Conservation (phyloP, 495 filamentous ascomycete species). For the Copromyces sp. region DNA sequence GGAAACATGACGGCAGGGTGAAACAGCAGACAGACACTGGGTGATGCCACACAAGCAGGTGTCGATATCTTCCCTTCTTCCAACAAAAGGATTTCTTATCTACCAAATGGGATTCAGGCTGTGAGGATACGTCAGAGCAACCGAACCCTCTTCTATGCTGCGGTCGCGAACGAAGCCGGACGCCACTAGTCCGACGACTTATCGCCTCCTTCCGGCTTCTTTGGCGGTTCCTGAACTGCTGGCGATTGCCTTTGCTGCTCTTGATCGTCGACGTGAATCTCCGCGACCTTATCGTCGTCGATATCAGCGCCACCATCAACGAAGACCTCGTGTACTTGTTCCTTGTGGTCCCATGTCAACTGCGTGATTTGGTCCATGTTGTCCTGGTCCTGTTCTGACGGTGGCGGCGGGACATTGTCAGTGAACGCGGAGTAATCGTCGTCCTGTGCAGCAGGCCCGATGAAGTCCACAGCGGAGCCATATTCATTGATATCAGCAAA, state of each 20-base stretch:
- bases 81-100: neutral
- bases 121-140: neutral
- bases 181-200: neutral
- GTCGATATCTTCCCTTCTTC: neutral
- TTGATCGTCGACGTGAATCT: constrained; percentile 35
- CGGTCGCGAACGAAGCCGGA: neutral
- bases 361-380: constrained; percentile 16
- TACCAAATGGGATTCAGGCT: neutral
- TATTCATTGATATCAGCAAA: neutral
- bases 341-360: constrained; percentile 22
- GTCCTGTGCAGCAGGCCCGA: constrained; percentile 33
- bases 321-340: constrained; percentile 26
- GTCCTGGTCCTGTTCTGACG: constrained; percentile 12
- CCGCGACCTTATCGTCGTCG: constrained; percentile 32
- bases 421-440: constrained; percentile 13
- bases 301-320: constrained; percentile 17
- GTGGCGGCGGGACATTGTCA: constrained; percentile 2
- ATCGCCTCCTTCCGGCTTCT: neutral
- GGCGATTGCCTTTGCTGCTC: constrained; percentile 4
- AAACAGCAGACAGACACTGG: neutral
- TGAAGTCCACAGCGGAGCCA: constrained; percentile 17
- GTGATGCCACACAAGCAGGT: neutral
- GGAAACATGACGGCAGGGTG: neutral
- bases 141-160: neutral
- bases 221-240: constrained; percentile 1